Evolutionary conservation across 441 rosid species (phyloP).

Genomic region (Capsella rubella): DNA sequence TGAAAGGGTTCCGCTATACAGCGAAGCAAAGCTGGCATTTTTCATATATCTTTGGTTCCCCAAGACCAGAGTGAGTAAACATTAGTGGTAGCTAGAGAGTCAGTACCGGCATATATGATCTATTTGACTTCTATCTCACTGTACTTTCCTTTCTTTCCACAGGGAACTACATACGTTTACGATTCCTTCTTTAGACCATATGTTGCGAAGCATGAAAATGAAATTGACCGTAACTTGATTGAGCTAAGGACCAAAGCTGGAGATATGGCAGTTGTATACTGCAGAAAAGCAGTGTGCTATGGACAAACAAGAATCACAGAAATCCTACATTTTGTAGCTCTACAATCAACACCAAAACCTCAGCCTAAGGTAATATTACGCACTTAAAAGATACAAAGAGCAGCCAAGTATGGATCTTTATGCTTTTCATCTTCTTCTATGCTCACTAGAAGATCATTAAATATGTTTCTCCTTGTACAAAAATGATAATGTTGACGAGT

Average conservation of each 20-base stretch:
- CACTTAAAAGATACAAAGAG: constrained; percentile 24
- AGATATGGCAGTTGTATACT: constrained; percentile 54
- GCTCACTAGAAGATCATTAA: constrained; percentile 1
- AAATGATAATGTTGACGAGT: constrained; percentile 6
- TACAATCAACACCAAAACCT: constrained; percentile 51
- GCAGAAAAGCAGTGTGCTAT: constrained; percentile 60
- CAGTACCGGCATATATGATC: neutral
- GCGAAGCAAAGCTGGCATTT: constrained; percentile 70
- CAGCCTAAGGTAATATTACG: constrained; percentile 37
- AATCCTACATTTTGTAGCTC: constrained; percentile 57
- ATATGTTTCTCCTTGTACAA: constrained; percentile 7
- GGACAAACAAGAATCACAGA: constrained; percentile 57
- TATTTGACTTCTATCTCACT: constrained; percentile 7
- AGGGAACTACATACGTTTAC: constrained; percentile 67
- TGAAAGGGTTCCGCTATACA: constrained; percentile 72
- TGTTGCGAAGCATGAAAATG: constrained; percentile 66
- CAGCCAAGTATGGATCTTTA: neutral
- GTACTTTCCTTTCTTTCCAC: constrained; percentile 20
- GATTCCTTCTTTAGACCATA: constrained; percentile 57
- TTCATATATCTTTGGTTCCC: constrained; percentile 74
- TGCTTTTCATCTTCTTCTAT: constrained; percentile 4
- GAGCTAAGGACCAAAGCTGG: constrained; percentile 61
- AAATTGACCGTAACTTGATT: constrained; percentile 64
- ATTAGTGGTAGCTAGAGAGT: neutral
- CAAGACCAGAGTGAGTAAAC: constrained; percentile 55